phyloP scores from a whole-genome alignment of 371 early-diverging fungal species.

The Mortierella sp. region DNA sequence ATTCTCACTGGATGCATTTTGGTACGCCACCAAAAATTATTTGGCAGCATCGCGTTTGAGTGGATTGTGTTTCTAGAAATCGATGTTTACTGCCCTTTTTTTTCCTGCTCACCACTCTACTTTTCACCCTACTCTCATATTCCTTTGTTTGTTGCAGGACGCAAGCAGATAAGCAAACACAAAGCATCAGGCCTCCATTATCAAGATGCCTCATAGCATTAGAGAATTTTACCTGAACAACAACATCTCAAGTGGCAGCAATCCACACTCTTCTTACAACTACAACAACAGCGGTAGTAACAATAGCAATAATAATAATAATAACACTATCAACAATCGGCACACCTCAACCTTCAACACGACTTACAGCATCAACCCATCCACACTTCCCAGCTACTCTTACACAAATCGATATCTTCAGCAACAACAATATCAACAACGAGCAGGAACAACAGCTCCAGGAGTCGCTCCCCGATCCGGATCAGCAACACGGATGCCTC shows the following conservation, averaged over 20 bases:
- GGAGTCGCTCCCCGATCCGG: background rate
- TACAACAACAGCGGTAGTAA: background rate
- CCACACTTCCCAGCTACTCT: slow-evolving; percentile 1
- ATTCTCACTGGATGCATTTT: too few relatives aligned
- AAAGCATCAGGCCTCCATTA: too few relatives aligned
- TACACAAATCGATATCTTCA: slow-evolving; percentile 15
- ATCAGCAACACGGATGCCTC: slow-evolving; percentile 20
- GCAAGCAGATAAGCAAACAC: too few relatives aligned
- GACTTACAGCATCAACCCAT: slow-evolving; percentile 20
- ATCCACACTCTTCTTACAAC: background rate
- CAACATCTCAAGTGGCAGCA: slow-evolving; percentile 4
- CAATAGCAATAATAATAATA: slow-evolving; percentile 1
- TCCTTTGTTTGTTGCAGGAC: too few relatives aligned
- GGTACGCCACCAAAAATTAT: too few relatives aligned
- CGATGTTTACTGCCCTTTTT: too few relatives aligned
- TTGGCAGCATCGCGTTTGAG: too few relatives aligned
- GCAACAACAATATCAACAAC: too few relatives aligned
- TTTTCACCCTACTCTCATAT: too few relatives aligned
- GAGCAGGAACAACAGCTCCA: background rate
- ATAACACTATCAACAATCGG: slow-evolving; percentile 9
- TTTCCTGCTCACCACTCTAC: too few relatives aligned
- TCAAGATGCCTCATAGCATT: slow-evolving; percentile 37
- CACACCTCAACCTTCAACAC: slow-evolving; percentile 20
- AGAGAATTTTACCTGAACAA: slow-evolving; percentile 17
- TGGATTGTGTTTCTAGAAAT: too few relatives aligned